Base-by-base conservation (phyloP, 129 eudicot genomes). In the Deinandra increscens region DNA sequence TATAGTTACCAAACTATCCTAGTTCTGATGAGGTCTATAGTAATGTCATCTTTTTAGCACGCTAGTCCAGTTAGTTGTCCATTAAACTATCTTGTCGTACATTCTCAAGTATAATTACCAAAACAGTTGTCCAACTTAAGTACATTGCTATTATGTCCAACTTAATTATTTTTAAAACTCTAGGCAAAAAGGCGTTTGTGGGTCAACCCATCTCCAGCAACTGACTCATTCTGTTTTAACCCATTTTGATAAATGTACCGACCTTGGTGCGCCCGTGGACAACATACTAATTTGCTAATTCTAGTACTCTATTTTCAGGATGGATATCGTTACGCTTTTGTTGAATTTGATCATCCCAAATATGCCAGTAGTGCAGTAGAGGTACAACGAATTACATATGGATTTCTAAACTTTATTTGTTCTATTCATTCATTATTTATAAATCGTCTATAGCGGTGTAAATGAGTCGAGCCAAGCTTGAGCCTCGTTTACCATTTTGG, bases 321-420 rank as follows among this genome's bases (percentile, higher is more conserved):
- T 53, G 78, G 84, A 8, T 81, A 75, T 61, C 72, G 81, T 19
- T 81, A 64, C 59, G 84, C 81, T 15, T 81, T 81, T 50, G 80
- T 81, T 2, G 81, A 75, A 42, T 81, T 81, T 66, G 84, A 81
- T 51, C 45, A 67, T 60, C 39, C 61, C 15, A 81, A 81, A 60
- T 75, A 81, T 29, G 84, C 81, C 43, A 75, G 48, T 3, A 65
- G 6, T 4, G 84, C 84, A 37, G 74, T 81, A 36, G 84, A 81
- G 84, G 84, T 80, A 80, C 19, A 18, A 58, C 13, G 26, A 29
- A 58, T 6, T 58, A 14, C 64, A 29, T 58, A 5, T 58, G 41
- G 39, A 13, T 26, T 29, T 26, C 4, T 11, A 58, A 17, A 58
- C 4, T 7, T 6, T 13, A 1, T 58, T 6, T 29, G 41, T 26